A percentile compares a stretch with the other conserved stretches of the same genome.
phyloP scores from a whole-genome alignment of 257 asterid species.

The Nicotiana undulata region DNA sequence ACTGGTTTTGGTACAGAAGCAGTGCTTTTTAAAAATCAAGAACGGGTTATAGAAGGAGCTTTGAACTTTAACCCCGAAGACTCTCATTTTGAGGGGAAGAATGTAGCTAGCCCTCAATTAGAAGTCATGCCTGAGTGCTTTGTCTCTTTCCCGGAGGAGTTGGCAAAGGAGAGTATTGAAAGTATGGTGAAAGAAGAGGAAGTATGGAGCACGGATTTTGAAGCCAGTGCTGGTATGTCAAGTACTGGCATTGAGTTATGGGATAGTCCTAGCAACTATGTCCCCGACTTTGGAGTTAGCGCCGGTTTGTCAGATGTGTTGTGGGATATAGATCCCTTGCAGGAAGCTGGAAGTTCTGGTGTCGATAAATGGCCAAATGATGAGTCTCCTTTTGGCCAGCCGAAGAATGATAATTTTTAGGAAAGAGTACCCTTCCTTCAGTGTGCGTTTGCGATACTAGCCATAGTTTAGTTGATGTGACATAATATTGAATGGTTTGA shows the following conservation, averaged over 20 bases:
- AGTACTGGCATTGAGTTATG: constrained; percentile 33
- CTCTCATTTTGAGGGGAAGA: constrained; percentile 32
- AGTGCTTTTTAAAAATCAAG: constrained; percentile 23
- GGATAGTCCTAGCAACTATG: constrained; percentile 29
- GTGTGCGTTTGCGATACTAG: constrained; percentile 15
- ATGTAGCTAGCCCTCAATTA: constrained; percentile 13
- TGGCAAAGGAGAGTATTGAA: constrained; percentile 29
- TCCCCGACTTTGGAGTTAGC: constrained; percentile 32
- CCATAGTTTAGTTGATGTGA: constrained; percentile 18
- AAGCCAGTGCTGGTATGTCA: constrained; percentile 27
- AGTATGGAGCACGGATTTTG: constrained; percentile 40
- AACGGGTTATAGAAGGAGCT: constrained; percentile 13
- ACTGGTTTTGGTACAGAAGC: constrained; percentile 17
- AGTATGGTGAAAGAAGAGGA: constrained; percentile 31
- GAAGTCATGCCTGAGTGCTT: constrained; percentile 24
- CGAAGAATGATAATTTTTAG: constrained; percentile 27
- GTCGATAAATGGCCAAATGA: constrained; percentile 33
- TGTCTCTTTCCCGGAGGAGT: constrained; percentile 38
- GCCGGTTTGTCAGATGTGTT: constrained; percentile 30
- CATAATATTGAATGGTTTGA: constrained; percentile 13
- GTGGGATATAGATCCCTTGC: constrained; percentile 47
- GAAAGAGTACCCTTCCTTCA: constrained; percentile 17
- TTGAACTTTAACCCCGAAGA: constrained; percentile 7
- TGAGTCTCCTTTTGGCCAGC: constrained; percentile 26
- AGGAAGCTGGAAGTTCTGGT: constrained; percentile 39